phyloP scores from a whole-genome alignment of 495 filamentous ascomycete genomes.

The Trichoderma gamsii region DNA sequence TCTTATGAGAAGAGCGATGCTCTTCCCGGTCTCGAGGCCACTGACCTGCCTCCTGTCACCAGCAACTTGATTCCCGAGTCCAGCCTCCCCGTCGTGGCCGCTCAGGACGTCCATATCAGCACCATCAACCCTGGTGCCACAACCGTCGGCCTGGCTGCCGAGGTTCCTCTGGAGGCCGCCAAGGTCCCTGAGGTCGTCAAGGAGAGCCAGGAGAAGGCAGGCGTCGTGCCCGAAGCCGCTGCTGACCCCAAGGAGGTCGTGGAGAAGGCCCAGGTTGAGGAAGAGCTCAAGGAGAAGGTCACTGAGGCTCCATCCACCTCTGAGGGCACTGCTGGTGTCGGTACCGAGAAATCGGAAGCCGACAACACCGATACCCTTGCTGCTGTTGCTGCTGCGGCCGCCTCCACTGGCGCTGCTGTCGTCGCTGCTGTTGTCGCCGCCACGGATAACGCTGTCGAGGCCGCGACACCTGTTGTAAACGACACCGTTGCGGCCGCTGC shows the following conservation, averaged over 20 bases:
- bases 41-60: constrained; percentile 56
- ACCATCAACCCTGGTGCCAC: constrained; percentile 65
- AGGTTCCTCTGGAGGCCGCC: constrained; percentile 58
- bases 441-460: constrained; percentile 29
- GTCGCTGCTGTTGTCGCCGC: constrained; percentile 25
- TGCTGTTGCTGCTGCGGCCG: constrained; percentile 32
- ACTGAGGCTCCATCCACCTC: constrained; percentile 50
- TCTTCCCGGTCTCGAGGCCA: constrained; percentile 46
- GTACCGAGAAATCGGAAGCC: constrained; percentile 41
- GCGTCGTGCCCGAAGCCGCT: constrained; percentile 54
- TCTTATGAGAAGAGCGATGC: constrained; percentile 75
- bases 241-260: constrained; percentile 48
- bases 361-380: constrained; percentile 29
- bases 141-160: constrained; percentile 64
- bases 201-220: constrained; percentile 58
- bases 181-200: constrained; percentile 61
- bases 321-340: constrained; percentile 45
- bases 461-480: constrained; percentile 23
- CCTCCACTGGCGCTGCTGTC: constrained; percentile 26
- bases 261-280: constrained; percentile 57
- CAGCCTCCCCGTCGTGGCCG: constrained; percentile 62
- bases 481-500: constrained; percentile 23
- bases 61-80: constrained; percentile 77
- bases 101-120: constrained; percentile 52
- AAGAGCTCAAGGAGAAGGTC: constrained; percentile 55